phyloP scores from a whole-genome alignment of 176 grass and related monocot species.

The Aegilops speltoides region DNA sequence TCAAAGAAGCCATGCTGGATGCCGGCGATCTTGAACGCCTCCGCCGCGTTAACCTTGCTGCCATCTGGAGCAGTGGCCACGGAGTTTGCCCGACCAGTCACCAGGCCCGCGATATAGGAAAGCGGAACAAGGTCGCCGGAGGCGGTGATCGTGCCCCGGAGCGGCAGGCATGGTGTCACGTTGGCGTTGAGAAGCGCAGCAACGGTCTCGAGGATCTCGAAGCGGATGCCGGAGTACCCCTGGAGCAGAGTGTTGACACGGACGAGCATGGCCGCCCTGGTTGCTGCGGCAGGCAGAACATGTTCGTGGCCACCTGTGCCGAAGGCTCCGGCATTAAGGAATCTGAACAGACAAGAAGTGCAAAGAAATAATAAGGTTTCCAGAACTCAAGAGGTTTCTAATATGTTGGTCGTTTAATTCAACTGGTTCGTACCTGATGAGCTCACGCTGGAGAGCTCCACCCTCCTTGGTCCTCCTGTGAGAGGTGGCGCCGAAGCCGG shows the following conservation, averaged over 20 bases:
- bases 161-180: constrained; percentile 81
- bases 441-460: constrained; percentile 69
- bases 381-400: no score
- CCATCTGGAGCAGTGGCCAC: constrained; percentile 26
- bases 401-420: no score
- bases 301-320: neutral
- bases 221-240: constrained; percentile 88
- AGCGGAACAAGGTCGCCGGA: constrained; percentile 79
- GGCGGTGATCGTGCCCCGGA: constrained; percentile 81
- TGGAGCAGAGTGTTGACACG: constrained; percentile 89
- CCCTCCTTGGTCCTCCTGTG: constrained; percentile 85
- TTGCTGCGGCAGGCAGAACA: constrained; percentile 46
- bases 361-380: no score
- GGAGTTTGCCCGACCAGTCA: constrained; percentile 68
- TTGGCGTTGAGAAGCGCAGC: constrained; percentile 65
- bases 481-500: constrained; percentile 85
- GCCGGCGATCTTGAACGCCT: constrained; percentile 63
- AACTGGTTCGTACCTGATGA: constrained; percentile 31
- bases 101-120: constrained; percentile 75
- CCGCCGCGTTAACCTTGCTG: constrained; percentile 30
- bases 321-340: neutral
- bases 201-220: constrained; percentile 83
- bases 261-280: constrained; percentile 82
- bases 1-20: constrained; percentile 61
- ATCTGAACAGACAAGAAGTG: neutral